Evolutionary conservation across 2,329 filamentous ascomycete species (phyloP).

Genomic region (Alternaria triticimaculans): DNA sequence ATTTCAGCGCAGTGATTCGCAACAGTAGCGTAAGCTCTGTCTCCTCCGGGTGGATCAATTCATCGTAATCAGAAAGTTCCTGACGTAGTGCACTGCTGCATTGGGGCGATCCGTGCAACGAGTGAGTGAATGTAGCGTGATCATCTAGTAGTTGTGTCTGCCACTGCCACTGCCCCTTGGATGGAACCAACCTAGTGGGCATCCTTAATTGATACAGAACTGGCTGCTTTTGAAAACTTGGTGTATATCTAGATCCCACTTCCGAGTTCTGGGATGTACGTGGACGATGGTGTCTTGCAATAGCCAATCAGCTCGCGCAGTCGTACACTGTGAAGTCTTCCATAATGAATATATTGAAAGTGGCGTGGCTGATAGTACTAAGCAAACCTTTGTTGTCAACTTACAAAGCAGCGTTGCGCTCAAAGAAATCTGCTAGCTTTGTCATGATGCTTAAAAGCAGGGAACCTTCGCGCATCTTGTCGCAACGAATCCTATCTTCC

Average conservation of each 20-base stretch:
- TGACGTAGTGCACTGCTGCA: background rate
- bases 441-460: background rate
- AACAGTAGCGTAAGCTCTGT: background rate
- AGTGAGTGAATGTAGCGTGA: background rate
- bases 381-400: background rate
- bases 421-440: background rate
- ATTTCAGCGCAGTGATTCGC: background rate
- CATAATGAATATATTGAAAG: background rate
- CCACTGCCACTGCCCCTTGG: background rate
- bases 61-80: background rate
- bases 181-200: too few relatives aligned
- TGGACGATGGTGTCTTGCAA: background rate
- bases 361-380: background rate
- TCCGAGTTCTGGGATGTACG: background rate
- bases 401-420: background rate
- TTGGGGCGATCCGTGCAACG: background rate
- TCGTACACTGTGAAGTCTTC: background rate
- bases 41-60: background rate
- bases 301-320: too few relatives aligned
- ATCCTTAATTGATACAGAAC: background rate
- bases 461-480: background rate
- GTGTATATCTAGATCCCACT: background rate
- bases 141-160: background rate
- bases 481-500: background rate
- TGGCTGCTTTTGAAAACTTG: background rate